Conservation (phyloP, 2,329 filamentous ascomycete genomes). For the Monilinia fructicola region DNA sequence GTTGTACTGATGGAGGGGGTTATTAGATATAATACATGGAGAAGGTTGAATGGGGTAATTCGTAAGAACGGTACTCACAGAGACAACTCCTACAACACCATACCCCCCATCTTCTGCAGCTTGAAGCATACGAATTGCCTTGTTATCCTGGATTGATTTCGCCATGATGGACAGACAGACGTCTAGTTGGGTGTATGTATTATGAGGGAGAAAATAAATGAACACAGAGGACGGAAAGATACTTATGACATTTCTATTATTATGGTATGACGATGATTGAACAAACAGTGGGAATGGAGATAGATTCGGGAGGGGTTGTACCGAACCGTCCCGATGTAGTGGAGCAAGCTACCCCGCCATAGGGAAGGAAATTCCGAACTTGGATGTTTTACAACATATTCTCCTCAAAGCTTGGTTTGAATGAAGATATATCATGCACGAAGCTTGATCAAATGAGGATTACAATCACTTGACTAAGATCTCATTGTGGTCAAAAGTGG, state of each 20-base stretch:
- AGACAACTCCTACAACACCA: constrained; percentile 53
- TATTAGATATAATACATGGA: neutral
- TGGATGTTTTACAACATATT: neutral
- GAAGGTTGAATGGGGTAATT: neutral
- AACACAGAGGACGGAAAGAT: neutral
- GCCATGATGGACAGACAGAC: neutral
- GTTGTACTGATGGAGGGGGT: constrained; percentile 52
- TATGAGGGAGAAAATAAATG: neutral
- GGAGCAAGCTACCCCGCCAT: neutral
- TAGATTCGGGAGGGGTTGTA: neutral
- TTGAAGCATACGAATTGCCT: constrained; percentile 22
- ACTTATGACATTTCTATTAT: neutral
- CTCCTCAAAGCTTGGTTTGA: neutral
- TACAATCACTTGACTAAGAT: neutral
- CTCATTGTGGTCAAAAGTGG: neutral
- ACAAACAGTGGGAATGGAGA: neutral
- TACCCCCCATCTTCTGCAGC: constrained; percentile 55
- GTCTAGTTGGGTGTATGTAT: neutral
- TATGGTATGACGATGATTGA: neutral
- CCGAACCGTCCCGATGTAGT: neutral
- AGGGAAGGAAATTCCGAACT: neutral
- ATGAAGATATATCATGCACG: neutral
- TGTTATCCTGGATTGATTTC: constrained; percentile 15
- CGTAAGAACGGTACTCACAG: constrained; percentile 35
- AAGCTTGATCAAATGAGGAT: neutral